Evolutionary conservation across 495 filamentous ascomycete genomes (phyloP).

Genomic region (Pyrenula massariospora): DNA sequence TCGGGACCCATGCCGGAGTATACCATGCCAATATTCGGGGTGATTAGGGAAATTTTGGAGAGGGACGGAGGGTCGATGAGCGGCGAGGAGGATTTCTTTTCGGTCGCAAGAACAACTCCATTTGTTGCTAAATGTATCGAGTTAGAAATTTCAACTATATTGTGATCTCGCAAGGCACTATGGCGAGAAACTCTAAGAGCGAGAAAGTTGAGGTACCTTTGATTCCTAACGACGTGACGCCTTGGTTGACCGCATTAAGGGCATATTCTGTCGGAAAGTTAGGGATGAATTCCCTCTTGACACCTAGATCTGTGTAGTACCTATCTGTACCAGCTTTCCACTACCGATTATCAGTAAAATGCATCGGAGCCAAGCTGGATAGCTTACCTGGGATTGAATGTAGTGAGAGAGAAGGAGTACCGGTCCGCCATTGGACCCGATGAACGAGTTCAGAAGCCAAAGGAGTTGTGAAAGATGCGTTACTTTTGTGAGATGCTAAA

Average conservation of each 20-base stretch:
- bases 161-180: neutral
- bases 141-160: neutral
- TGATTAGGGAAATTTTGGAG: conserved; percentile 95
- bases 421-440: conserved; percentile 72
- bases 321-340: conserved; percentile 78
- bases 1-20: conserved; percentile 99
- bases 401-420: conserved; percentile 98
- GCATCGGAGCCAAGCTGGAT: neutral
- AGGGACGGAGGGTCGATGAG: conserved; percentile 88
- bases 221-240: conserved; percentile 94
- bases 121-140: conserved; percentile 68
- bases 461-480: conserved; percentile 2
- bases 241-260: conserved; percentile 96
- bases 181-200: neutral
- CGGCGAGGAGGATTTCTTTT: conserved; percentile 97
- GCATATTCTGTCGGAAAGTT: conserved; percentile 75
- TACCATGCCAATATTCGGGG: conserved; percentile 99
- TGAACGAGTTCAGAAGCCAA: conserved; percentile 4
- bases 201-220: conserved; percentile 52
- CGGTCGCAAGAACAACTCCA: conserved; percentile 95
- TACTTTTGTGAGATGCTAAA: no score
- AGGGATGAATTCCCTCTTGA: conserved; percentile 1
- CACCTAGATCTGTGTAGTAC: conserved; percentile 19
- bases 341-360: conserved; percentile 44
- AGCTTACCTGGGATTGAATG: conserved; percentile 95